Evolutionary conservation across 169 alveolate genomes (phyloP).

Genomic region (Miamiensis avidus): DNA sequence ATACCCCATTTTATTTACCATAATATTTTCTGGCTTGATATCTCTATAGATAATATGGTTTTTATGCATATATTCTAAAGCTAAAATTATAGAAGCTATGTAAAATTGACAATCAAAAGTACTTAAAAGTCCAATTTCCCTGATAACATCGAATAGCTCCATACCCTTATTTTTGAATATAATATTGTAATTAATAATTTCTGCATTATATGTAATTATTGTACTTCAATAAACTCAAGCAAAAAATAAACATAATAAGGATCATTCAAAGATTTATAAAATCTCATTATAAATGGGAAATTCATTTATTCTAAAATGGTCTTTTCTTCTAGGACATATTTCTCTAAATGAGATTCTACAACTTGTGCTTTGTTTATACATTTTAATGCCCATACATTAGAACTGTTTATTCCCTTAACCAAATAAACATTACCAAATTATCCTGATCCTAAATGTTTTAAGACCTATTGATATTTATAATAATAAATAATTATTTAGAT

Average conservation of each 20-base stretch:
- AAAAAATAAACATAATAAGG: constrained; percentile 58
- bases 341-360: constrained; percentile 43
- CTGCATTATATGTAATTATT: constrained; percentile 12
- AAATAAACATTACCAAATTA: constrained; percentile 50
- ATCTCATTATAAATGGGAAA: constrained; percentile 74
- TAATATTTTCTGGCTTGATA: constrained; percentile 44
- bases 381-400: constrained; percentile 69
- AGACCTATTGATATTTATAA: constrained; percentile 30
- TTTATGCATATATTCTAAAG: constrained; percentile 40
- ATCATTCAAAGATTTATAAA: constrained; percentile 66
- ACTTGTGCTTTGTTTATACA: constrained; percentile 43
- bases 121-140: constrained; percentile 32
- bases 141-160: constrained; percentile 31
- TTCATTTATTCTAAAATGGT: constrained; percentile 55
- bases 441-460: constrained; percentile 45
- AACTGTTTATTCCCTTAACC: constrained; percentile 48
- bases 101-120: constrained; percentile 30
- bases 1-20: constrained; percentile 78
- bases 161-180: constrained; percentile 14
- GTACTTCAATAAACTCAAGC: constrained; percentile 51
- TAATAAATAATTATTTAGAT: constrained; percentile 25
- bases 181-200: constrained; percentile 12
- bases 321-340: constrained; percentile 56
- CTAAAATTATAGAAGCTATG: constrained; percentile 30
- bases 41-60: constrained; percentile 39